Base-by-base conservation (phyloP, 2,329 filamentous ascomycete species). In the Arthroderma sp. region DNA sequence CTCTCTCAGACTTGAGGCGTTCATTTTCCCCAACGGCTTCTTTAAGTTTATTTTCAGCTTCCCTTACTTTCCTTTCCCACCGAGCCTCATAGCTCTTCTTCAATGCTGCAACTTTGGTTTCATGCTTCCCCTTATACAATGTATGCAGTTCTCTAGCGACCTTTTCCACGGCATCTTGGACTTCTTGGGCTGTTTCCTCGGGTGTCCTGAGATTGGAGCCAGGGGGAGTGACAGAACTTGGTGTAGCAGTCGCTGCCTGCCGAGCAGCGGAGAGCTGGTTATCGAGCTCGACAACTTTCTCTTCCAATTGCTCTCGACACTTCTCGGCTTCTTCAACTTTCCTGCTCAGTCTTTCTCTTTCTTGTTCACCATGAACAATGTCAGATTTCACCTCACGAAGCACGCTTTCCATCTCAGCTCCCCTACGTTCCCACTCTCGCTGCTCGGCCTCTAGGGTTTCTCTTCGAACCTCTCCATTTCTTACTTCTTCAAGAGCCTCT, bases 51-150 rank as follows among this genome's bases (percentile, higher is more conserved):
- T 63, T 61, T 63, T 94, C 84, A 2, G 94, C 75, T 55, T 89
- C 84, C 44, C 77, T 77, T 46, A 89, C 77, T 58, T 83, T 85
- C 72, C 93, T 93, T 65, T 94, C 86, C 77, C 86, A 91, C 44
- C 89, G 80, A 39, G 77, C 76, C 62, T 95, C 86, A 66, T 96
- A 81, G 57, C 74, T 77, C 55, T 80, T 78, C 60, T 81, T 96
- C 52, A 98, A 72, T 3, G 88, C 89, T 1, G 85, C 77, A 38
- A 96, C 89, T 69, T 98, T 98, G 50, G 82, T 86, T 68, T 96
- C 89, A 62, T 98, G 91, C 68, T 98, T 98, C 59, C 83, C 80
- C 69, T 95, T 96, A 74, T 98, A 98, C 7, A 94, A 74, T 0
- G 82, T 75, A 61, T 98, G 91, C 36, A 98, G 74, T 59, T 98